These are phyloP conservation scores for Mariannaea sp. DNA, from an alignment of 2,329 filamentous ascomycete genomes.

Conservation along the genomic window DNA sequence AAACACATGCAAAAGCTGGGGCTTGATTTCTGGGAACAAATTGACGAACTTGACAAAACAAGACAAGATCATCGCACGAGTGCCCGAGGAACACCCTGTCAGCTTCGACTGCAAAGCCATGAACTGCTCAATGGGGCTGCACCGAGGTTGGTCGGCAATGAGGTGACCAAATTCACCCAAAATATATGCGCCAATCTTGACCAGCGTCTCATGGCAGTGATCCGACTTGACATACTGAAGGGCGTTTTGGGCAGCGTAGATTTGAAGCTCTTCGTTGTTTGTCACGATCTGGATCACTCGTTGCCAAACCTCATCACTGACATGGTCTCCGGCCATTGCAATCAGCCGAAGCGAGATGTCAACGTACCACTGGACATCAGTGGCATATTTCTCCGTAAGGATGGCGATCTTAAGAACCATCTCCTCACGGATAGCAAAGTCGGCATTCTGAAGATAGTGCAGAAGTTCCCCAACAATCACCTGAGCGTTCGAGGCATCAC, in stretches of 20 bases:
- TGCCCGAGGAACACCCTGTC: constrained; percentile 83
- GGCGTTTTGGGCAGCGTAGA: constrained; percentile 93
- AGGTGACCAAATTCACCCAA: constrained; percentile 96
- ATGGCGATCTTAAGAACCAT: constrained; percentile 99
- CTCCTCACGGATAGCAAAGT: constrained; percentile 97
- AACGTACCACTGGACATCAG: constrained; percentile 98
- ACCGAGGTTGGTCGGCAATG: constrained; percentile 88
- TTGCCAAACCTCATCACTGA: constrained; percentile 99
- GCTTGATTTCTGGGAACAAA: constrained; percentile 97
- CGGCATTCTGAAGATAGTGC: constrained; percentile 92
- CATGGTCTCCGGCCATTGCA: constrained; percentile 95
- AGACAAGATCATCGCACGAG: constrained; percentile 90
- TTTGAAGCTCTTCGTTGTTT: constrained; percentile 97
- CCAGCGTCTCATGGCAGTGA: constrained; percentile 93
- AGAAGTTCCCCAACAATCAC: constrained; percentile 92
- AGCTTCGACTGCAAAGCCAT: constrained; percentile 91
- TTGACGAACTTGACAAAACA: constrained; percentile 99
- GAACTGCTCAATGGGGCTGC: constrained; percentile 97
- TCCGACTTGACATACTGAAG: constrained; percentile 90
- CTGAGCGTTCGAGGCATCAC: constrained; percentile 90
- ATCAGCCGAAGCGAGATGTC: constrained; percentile 94
- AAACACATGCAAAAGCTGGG: constrained; percentile 89
- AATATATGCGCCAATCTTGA: constrained; percentile 97
- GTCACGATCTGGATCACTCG: constrained; percentile 98
- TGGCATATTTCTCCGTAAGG: constrained; percentile 96